Evolutionary conservation across 306 rosid species (phyloP).

Genomic region (Gastrolobium bilobum): DNA sequence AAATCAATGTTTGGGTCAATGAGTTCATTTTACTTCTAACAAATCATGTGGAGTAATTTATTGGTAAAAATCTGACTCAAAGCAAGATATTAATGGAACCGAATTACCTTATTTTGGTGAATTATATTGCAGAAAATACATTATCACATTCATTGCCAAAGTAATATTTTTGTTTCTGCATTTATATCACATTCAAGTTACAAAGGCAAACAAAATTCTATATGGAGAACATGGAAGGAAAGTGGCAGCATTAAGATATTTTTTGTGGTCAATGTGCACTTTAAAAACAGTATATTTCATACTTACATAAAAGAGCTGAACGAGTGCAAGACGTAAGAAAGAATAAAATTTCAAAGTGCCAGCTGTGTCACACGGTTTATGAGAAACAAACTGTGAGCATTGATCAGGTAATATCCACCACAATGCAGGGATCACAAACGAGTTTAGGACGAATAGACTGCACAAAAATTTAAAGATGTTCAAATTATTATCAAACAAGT

Average conservation of each 20-base stretch:
- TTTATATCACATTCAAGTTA: background rate
- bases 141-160: constrained; percentile 2
- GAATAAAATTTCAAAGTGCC: constrained; percentile 71
- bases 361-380: constrained; percentile 54
- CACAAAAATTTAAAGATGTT: constrained; percentile 49
- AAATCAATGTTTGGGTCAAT: background rate
- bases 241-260: constrained; percentile 2
- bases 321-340: constrained; percentile 69
- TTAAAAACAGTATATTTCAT: constrained; percentile 6
- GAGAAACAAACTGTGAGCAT: constrained; percentile 63
- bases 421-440: constrained; percentile 75
- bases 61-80: constrained; percentile 6
- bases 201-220: constrained; percentile 12
- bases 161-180: background rate
- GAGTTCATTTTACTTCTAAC: constrained; percentile 4
- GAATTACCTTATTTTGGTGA: background rate
- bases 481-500: constrained; percentile 22
- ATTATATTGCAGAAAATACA: constrained; percentile 9
- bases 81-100: background rate
- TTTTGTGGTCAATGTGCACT: background rate
- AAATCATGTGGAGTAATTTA: background rate
- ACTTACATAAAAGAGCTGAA: constrained; percentile 89
- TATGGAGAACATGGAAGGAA: background rate
- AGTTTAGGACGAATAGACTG: constrained; percentile 79
- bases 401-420: constrained; percentile 84